A percentile compares a stretch with the other conserved stretches of the same genome.
Conservation (phyloP, 1,139 yeast species). For the Taphrina sp. region DNA sequence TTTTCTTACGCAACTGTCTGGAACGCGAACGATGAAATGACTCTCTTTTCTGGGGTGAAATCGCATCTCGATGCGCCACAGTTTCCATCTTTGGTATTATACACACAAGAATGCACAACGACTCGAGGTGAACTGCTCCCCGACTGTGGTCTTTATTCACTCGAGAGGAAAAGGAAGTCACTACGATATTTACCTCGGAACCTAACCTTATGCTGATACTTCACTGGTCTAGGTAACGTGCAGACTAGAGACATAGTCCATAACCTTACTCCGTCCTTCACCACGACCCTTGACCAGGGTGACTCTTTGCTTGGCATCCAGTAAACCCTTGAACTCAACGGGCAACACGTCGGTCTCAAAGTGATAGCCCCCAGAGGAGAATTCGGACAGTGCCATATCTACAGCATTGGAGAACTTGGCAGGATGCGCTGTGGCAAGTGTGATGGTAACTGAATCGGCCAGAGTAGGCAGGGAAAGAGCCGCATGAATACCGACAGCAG, state of each 20-base stretch:
- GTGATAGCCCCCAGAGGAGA: slow-evolving; percentile 61
- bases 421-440: slow-evolving; percentile 96
- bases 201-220: too few species aligned
- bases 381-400: slow-evolving; percentile 65
- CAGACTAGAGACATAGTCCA: slow-evolving; percentile 23
- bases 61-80: too few species aligned
- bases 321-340: slow-evolving; percentile 71
- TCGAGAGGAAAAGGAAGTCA: too few species aligned
- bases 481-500: slow-evolving; percentile 89
- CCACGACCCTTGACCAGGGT: slow-evolving; percentile 60
- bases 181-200: too few species aligned
- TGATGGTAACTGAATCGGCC: slow-evolving; percentile 57
- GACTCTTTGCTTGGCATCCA: slow-evolving; percentile 71
- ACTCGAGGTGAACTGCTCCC: too few species aligned
- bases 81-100: too few species aligned
- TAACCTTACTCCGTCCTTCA: slow-evolving; percentile 25
- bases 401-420: slow-evolving; percentile 98
- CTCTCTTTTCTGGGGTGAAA: too few species aligned
- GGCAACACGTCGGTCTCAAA: slow-evolving; percentile 89
- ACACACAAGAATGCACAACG: too few species aligned
- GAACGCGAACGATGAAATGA: too few species aligned
- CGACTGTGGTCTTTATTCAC: too few species aligned
- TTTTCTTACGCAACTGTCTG: too few species aligned
- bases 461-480: slow-evolving; percentile 46
- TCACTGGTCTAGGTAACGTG: too few species aligned